These are phyloP conservation scores for Rhizopogon vinicolor DNA, from an alignment of 768 basidiomycete genomes.

Conservation along the genomic window DNA sequence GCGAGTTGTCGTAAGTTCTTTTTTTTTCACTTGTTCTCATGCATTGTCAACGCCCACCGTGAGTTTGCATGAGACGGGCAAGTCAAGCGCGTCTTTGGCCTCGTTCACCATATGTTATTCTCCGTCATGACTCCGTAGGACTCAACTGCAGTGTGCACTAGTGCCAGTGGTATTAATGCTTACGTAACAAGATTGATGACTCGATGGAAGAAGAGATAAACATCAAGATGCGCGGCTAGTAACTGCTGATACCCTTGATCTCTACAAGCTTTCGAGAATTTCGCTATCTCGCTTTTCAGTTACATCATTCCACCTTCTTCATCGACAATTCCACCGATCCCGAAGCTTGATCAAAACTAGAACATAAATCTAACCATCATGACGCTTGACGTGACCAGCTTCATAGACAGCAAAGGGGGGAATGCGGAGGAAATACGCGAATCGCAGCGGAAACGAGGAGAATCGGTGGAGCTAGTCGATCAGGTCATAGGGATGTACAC, in stretches of 20 bases:
- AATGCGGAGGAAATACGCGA: constrained; percentile 87
- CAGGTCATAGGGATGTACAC: constrained; percentile 89
- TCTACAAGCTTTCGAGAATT: not conserved
- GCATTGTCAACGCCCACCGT: too few relatives aligned
- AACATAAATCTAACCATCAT: constrained; percentile 33
- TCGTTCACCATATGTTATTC: too few relatives aligned
- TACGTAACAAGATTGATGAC: constrained; percentile 7
- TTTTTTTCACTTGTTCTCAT: not conserved
- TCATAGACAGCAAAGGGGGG: constrained; percentile 87
- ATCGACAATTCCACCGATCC: not conserved
- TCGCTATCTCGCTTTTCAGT: not conserved
- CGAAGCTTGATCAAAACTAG: not conserved
- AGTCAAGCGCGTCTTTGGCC: too few relatives aligned
- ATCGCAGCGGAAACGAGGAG: constrained; percentile 88
- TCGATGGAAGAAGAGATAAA: not conserved
- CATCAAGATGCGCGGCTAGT: not conserved
- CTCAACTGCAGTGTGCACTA: too few relatives aligned
- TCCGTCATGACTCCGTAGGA: not conserved
- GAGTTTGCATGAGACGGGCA: too few relatives aligned
- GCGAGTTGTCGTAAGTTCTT: not conserved
- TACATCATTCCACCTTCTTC: not conserved
- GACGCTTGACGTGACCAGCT: constrained; percentile 79
- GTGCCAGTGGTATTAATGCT: not conserved
- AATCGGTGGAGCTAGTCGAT: constrained; percentile 88
- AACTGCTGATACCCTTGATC: not conserved